A percentile compares a stretch with the other conserved stretches of the same genome.
Conservation (phyloP, 176 grass and related monocot species). For the Phoenix roebelenii region DNA sequence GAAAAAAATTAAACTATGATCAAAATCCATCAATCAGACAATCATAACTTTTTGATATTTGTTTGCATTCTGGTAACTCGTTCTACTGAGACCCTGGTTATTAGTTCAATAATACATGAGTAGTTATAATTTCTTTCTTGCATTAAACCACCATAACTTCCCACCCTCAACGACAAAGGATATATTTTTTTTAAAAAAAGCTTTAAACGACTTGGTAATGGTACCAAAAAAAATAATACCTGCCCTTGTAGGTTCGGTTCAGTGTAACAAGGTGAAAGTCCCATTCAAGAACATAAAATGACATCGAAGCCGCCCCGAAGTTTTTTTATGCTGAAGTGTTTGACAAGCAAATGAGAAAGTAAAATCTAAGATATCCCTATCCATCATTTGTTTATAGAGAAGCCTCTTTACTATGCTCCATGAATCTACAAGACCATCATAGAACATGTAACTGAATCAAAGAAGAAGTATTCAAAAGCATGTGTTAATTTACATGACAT, state of each 20-base stretch:
- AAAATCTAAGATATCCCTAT: not conserved
- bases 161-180: slow-evolving; percentile 12
- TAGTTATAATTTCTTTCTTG: slow-evolving; percentile 76
- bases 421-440: too few species aligned
- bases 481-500: too few species aligned
- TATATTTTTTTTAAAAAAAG: slow-evolving; percentile 3
- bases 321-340: slow-evolving; percentile 1
- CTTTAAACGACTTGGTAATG: slow-evolving; percentile 18
- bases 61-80: slow-evolving; percentile 18
- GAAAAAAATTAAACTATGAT: slow-evolving; percentile 45
- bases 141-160: slow-evolving; percentile 55
- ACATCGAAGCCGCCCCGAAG: not conserved
- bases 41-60: slow-evolving; percentile 30
- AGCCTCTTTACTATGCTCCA: too few species aligned
- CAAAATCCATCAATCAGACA: slow-evolving; percentile 39
- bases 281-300: not conserved
- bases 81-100: slow-evolving; percentile 14
- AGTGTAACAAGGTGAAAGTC: not conserved
- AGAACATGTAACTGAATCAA: too few species aligned
- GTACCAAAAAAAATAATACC: not conserved
- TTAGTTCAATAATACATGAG: slow-evolving; percentile 19
- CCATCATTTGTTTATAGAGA: too few species aligned
- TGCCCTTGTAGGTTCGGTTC: not conserved
- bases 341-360: not conserved
- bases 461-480: too few species aligned